Percentiles rank a stretch among this genome's conserved stretches.
Evolutionary conservation across 306 rosid genomes (phyloP).

Genomic region (Biancaea sappan): DNA sequence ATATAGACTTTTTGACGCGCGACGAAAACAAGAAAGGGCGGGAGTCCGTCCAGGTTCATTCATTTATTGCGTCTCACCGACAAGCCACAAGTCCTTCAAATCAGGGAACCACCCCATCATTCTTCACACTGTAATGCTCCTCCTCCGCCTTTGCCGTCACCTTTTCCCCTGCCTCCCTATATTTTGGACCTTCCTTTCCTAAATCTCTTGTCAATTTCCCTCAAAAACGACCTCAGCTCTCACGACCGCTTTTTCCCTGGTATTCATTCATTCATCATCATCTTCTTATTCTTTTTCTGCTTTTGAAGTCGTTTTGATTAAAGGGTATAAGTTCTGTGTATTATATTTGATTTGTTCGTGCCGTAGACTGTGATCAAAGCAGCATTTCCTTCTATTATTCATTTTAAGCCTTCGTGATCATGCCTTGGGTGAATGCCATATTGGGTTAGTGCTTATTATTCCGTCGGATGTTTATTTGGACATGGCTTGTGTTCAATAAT

Average conservation of each 20-base stretch:
- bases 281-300: neutral
- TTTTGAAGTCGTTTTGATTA: neutral
- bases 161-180: neutral
- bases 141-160: neutral
- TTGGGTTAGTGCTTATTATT: neutral
- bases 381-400: constrained; percentile 17
- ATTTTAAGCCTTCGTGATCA: neutral
- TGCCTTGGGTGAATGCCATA: neutral
- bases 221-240: neutral
- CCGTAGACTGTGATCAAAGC: neutral
- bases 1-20: too few species aligned
- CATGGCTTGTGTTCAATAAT: neutral
- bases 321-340: neutral
- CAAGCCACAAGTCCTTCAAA: neutral
- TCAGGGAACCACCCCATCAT: neutral
- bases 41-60: constrained; percentile 41
- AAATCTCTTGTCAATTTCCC: neutral
- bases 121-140: neutral
- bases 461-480: neutral
- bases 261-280: too few species aligned
- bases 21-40: neutral
- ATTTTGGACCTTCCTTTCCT: neutral
- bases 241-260: neutral
- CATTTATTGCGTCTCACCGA: neutral
- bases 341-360: neutral